Percentiles rank a stretch among this genome's conserved stretches.
These are phyloP conservation scores for Saccharomycopsis javanensis DNA, from an alignment of 805 yeast species.

Conservation along the genomic window DNA sequence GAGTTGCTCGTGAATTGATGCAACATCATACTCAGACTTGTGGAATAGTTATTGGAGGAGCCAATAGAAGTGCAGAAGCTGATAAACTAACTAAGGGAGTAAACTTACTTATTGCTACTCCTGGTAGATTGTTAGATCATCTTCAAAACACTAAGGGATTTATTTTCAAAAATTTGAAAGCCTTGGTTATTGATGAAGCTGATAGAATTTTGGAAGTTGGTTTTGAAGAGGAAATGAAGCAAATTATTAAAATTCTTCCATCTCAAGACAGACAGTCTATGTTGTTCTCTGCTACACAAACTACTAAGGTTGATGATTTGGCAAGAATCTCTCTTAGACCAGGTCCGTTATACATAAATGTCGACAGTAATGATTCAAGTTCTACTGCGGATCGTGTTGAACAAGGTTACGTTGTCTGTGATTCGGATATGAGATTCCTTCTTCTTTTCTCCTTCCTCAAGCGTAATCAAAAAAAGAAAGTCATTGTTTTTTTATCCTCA, in stretches of 20 bases:
- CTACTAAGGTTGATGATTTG: conserved; percentile 95
- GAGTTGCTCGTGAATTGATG: conserved; percentile 94
- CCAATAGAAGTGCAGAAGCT: conserved; percentile 94
- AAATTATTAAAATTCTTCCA: conserved; percentile 88
- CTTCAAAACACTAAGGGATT: conserved; percentile 92
- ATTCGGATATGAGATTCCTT: conserved; percentile 87
- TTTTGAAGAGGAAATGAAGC: conserved; percentile 98
- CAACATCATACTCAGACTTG: conserved; percentile 84
- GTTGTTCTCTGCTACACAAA: conserved; percentile 98
- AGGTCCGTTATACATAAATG: conserved; percentile 91
- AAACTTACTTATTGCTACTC: conserved; percentile 89
- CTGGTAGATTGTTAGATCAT: conserved; percentile 95
- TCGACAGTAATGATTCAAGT: conserved; percentile 68
- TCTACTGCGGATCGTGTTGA: conserved; percentile 96
- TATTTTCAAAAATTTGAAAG: conserved; percentile 87
- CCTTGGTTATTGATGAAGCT: conserved; percentile 94
- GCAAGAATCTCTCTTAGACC: conserved; percentile 93
- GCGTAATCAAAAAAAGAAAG: conserved; percentile 82
- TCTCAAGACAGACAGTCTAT: conserved; percentile 89
- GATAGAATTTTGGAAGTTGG: conserved; percentile 97
- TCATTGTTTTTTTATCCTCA: conserved; percentile 90
- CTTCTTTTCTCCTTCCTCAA: conserved; percentile 86
- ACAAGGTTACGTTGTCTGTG: conserved; percentile 98
- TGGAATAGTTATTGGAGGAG: conserved; percentile 97
- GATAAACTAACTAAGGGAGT: conserved; percentile 92